A percentile compares a stretch with the other conserved stretches of the same genome.
phyloP scores from a whole-genome alignment of 2,329 filamentous ascomycete species.

The Pseudogymnoascus sp. region DNA sequence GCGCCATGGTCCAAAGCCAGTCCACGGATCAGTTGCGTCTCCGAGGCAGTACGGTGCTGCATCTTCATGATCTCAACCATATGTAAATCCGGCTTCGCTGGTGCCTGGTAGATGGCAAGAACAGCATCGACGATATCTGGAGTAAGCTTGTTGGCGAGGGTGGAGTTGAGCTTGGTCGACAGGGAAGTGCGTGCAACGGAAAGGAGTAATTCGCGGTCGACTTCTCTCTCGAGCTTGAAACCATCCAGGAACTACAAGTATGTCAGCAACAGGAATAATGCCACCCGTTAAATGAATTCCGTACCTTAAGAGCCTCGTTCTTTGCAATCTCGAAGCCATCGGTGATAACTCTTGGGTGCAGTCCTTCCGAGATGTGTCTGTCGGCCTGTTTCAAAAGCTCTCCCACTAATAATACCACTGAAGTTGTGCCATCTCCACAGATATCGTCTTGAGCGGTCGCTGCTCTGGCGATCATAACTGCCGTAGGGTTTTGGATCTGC shows the following conservation, averaged over 20 bases:
- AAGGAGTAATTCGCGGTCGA: conserved; percentile 88
- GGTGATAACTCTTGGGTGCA: conserved; percentile 93
- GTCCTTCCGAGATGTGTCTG: conserved; percentile 90
- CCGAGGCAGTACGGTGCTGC: conserved; percentile 93
- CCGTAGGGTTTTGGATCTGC: conserved; percentile 98
- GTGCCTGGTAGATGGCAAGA: conserved; percentile 82
- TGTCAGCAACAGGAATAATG: conserved; percentile 14
- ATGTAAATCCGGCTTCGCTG: conserved; percentile 89
- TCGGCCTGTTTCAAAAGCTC: conserved; percentile 97
- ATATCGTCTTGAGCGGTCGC: conserved; percentile 98
- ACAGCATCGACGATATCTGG: conserved; percentile 95
- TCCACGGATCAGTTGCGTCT: conserved; percentile 91
- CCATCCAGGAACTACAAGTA: conserved; percentile 70
- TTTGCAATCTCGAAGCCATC: conserved; percentile 98
- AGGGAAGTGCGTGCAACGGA: conserved; percentile 91
- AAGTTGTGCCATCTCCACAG: conserved; percentile 94
- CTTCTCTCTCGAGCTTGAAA: conserved; percentile 83
- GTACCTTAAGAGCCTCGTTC: conserved; percentile 77
- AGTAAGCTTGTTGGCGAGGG: conserved; percentile 82
- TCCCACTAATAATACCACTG: conserved; percentile 88
- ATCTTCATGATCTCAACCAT: conserved; percentile 99
- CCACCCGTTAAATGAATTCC: conserved; percentile 1
- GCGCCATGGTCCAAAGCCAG: conserved; percentile 92
- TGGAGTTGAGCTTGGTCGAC: conserved; percentile 87
- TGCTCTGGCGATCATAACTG: conserved; percentile 74